These are phyloP conservation scores for Termitomyces sp. DNA, from an alignment of 768 basidiomycete genomes.

Conservation along the genomic window DNA sequence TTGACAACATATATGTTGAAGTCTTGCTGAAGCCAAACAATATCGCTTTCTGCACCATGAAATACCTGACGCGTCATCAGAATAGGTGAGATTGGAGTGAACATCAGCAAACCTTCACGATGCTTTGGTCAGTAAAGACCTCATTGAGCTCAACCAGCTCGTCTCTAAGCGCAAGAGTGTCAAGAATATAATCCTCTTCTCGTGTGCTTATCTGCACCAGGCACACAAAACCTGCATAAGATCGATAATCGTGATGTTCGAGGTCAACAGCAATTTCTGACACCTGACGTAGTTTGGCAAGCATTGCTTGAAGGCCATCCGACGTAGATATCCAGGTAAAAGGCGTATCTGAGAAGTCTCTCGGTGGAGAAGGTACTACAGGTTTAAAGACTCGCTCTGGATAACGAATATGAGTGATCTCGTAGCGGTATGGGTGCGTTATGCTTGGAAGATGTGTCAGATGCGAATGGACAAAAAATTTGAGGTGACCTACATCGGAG, in stretches of 20 bases:
- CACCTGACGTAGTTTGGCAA: slow-evolving; percentile 59
- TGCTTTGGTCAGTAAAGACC: slow-evolving; percentile 77
- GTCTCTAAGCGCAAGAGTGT: slow-evolving; percentile 71
- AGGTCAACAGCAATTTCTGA: slow-evolving; percentile 89
- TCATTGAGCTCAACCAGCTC: slow-evolving; percentile 75
- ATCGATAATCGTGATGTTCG: slow-evolving; percentile 88
- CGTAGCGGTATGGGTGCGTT: slow-evolving; percentile 81
- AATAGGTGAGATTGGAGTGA: background rate
- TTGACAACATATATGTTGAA: slow-evolving; percentile 93
- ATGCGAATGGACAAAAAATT: background rate
- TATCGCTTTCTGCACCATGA: slow-evolving; percentile 92
- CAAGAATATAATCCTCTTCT: slow-evolving; percentile 83
- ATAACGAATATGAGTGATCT: slow-evolving; percentile 72
- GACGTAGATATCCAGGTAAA: slow-evolving; percentile 69
- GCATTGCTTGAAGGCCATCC: slow-evolving; percentile 54
- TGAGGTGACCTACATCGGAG: slow-evolving; percentile 25
- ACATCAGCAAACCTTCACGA: slow-evolving; percentile 63
- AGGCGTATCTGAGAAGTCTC: slow-evolving; percentile 60
- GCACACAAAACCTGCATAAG: slow-evolving; percentile 85
- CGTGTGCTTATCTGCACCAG: slow-evolving; percentile 91
- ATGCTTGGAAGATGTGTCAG: slow-evolving; percentile 21
- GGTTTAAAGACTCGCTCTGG: slow-evolving; percentile 64
- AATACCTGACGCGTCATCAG: slow-evolving; percentile 55
- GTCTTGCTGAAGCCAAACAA: slow-evolving; percentile 95
- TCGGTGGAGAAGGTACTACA: slow-evolving; percentile 46